A percentile compares a stretch with the other conserved stretches of the same genome.
These are phyloP conservation scores for Talaromyces sp. DNA, from an alignment of 2,329 filamentous ascomycete genomes.

Conservation along the genomic window DNA sequence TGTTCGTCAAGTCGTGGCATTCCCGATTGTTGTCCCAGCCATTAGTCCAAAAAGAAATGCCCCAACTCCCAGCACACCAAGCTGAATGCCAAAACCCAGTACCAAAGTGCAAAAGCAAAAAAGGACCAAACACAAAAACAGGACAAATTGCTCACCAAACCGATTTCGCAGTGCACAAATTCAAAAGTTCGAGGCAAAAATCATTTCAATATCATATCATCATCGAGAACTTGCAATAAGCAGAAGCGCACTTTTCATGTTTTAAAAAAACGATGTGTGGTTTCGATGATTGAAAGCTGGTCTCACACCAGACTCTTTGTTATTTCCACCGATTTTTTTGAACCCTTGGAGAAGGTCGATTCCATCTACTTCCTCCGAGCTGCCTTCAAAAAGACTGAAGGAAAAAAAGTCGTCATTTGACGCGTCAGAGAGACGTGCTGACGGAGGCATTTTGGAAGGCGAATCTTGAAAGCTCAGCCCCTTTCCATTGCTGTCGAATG, in stretches of 20 bases:
- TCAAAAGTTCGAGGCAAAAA: not conserved
- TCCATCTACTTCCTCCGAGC: constrained; percentile 37
- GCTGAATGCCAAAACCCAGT: constrained; percentile 11
- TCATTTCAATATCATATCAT: not conserved
- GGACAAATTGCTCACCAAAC: not conserved
- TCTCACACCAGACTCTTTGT: constrained; percentile 29
- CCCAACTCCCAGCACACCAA: constrained; percentile 15
- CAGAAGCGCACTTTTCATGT: not conserved
- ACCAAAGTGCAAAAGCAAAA: constrained; percentile 17
- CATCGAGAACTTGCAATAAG: not conserved
- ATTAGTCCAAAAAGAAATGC: constrained; percentile 18
- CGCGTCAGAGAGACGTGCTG: constrained; percentile 27
- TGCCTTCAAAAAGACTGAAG: constrained; percentile 44
- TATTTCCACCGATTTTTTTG: constrained; percentile 40
- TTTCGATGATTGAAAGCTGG: constrained; percentile 27
- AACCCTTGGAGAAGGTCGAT: constrained; percentile 44
- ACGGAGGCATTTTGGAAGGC: constrained; percentile 32
- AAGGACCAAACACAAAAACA: constrained; percentile 14
- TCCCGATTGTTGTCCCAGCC: constrained; percentile 22
- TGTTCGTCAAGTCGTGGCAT: constrained; percentile 33
- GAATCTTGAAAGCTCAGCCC: constrained; percentile 32
- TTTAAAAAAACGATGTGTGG: constrained; percentile 30
- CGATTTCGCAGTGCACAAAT: not conserved
- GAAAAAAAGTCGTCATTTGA: constrained; percentile 42
- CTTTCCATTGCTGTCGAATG: constrained; percentile 29